Evolutionary conservation across 1,139 yeast species (phyloP), one percentile per base, ranked within the genome.

Genomic region (Sugiyamaella sp.): DNA sequence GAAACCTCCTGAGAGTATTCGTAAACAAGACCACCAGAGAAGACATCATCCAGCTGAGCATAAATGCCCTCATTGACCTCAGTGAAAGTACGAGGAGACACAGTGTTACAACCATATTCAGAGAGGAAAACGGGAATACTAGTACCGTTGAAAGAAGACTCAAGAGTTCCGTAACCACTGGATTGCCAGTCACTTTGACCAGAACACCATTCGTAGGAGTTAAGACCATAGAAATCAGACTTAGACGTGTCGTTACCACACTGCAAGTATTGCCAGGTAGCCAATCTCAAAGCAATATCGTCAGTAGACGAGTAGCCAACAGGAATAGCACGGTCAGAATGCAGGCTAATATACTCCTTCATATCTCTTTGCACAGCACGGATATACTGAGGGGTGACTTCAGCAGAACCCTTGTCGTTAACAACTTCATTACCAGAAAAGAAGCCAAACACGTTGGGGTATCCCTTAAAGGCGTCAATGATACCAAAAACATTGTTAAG

Each of bases 281-380:
- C 88, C 54, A 80, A 73, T 70, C 97, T 81, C 61, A 86, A 80
- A 25, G 78, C 79, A 55, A 74, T 74, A 64, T 86, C 95, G 71
- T 90, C 96, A 49, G 95, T 96, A 43, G 97, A 93, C 10, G 96
- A 86, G 71, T 90, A 91, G 49, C 97, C 98, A 41, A 91, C 95
- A 2, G 96, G 97, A 55, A 90, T 86, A 9, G 77, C 68, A 71
- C 97, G 82, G 67, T 86, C 80, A 21, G 84, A 74, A 62, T 86
- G 82, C 54, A 79, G 75, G 14, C 78, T 73, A 59, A 91, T 89
- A 70, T 91, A 90, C 63, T 82, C 81, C 73, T 89, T 90, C 78
- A 87, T 85, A 70, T 91, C 98, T 71, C 98, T 85, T 64, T 89
- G 85, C 33, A 95, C 89, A 44, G 97, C 97, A 71, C 95, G 85